A percentile compares a stretch with the other conserved stretches of the same genome.
These are phyloP conservation scores for Epichloe gansuensis DNA, from an alignment of 2,329 filamentous ascomycete genomes.

Conservation along the genomic window DNA sequence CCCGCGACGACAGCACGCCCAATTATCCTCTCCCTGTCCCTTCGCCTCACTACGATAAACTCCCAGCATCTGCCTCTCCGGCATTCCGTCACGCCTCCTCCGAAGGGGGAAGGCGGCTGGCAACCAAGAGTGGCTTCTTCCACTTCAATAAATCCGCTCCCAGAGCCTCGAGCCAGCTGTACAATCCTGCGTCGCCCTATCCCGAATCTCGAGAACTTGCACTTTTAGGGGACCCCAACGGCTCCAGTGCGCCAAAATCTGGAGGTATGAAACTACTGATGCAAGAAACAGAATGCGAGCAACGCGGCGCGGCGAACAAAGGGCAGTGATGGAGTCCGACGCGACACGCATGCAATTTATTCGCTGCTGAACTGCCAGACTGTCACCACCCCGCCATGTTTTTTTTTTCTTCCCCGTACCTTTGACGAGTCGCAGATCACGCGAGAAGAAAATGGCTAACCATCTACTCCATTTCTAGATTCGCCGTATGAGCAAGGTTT, in stretches of 20 bases:
- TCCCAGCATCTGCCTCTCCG: slow-evolving; percentile 6
- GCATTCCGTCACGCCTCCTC: slow-evolving; percentile 1
- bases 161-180: slow-evolving; percentile 26
- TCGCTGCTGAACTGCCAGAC: not conserved
- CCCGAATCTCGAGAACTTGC: slow-evolving; percentile 24
- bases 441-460: not conserved
- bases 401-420: not conserved
- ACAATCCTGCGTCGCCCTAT: slow-evolving; percentile 16
- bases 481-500: slow-evolving; percentile 18
- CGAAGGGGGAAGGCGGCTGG: slow-evolving; percentile 14
- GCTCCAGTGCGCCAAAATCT: slow-evolving; percentile 16
- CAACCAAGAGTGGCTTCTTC: slow-evolving; percentile 38
- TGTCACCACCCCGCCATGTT: not conserved
- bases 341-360: not conserved
- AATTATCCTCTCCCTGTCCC: slow-evolving; percentile 13
- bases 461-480: slow-evolving; percentile 8
- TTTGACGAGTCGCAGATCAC: not conserved
- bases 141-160: slow-evolving; percentile 34
- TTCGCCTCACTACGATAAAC: slow-evolving; percentile 9
- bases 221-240: slow-evolving; percentile 25
- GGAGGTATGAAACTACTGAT: slow-evolving; percentile 19
- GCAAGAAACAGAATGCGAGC: not conserved
- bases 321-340: not conserved
- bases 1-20: slow-evolving; percentile 12
- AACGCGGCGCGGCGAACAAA: not conserved